phyloP scores from a whole-genome alignment of 2,329 filamentous ascomycete genomes.

The Pseudocercospora crystallina region DNA sequence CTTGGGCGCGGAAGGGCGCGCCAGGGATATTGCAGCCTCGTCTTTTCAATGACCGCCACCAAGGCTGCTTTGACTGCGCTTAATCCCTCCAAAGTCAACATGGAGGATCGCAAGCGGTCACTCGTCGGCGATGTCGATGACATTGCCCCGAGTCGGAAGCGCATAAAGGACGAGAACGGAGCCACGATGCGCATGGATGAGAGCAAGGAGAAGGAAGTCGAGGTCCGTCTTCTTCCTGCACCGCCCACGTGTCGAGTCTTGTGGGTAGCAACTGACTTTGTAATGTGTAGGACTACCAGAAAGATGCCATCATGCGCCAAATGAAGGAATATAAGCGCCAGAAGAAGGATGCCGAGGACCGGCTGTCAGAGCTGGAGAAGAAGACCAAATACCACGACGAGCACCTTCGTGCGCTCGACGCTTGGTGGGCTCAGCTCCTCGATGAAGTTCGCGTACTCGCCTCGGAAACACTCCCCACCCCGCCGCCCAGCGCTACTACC shows the following conservation, averaged over 20 bases:
- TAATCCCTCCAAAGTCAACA: slow-evolving; percentile 80
- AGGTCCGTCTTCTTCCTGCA: slow-evolving; percentile 56
- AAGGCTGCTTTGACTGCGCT: slow-evolving; percentile 42
- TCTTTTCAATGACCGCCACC: slow-evolving; percentile 29
- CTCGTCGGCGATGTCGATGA: slow-evolving; percentile 78
- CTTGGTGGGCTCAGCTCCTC: slow-evolving; percentile 81
- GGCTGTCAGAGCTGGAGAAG: slow-evolving; percentile 77
- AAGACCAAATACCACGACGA: slow-evolving; percentile 83
- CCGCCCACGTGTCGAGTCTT: neutral
- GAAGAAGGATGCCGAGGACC: slow-evolving; percentile 75
- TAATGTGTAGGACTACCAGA: slow-evolving; percentile 72
- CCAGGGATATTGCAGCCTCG: slow-evolving; percentile 9
- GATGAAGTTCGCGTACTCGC: slow-evolving; percentile 50
- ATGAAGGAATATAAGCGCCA: slow-evolving; percentile 98
- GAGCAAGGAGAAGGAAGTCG: slow-evolving; percentile 70
- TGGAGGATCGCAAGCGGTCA: slow-evolving; percentile 99
- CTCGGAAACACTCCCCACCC: slow-evolving; percentile 36
- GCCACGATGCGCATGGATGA: slow-evolving; percentile 63
- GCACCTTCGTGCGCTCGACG: slow-evolving; percentile 84
- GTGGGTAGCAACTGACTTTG: slow-evolving; percentile 3
- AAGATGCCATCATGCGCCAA: slow-evolving; percentile 94
- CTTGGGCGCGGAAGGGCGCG: neutral
- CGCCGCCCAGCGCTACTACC: slow-evolving; percentile 30
- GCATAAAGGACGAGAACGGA: slow-evolving; percentile 76
- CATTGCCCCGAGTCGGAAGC: slow-evolving; percentile 83